Conservation (phyloP, 768 basidiomycete genomes). For the Rhodocollybia butyracea region DNA sequence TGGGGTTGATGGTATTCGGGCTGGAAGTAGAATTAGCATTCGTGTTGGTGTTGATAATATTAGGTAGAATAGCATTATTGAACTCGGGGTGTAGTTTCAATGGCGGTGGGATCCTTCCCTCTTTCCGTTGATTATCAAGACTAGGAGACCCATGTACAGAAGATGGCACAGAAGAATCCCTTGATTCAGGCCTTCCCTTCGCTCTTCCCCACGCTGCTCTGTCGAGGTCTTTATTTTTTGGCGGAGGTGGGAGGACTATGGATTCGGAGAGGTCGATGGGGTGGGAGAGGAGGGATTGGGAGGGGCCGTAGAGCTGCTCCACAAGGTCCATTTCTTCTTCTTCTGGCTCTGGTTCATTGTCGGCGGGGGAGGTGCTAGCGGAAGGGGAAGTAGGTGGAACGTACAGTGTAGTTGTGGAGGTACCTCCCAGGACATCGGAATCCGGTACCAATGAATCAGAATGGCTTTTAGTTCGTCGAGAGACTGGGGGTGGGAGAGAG, state of each 20-base stretch:
- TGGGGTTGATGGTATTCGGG: slow-evolving; percentile 5
- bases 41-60: too few relatives aligned
- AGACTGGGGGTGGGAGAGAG: slow-evolving; percentile 17
- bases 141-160: slow-evolving; percentile 40
- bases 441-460: slow-evolving; percentile 18
- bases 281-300: slow-evolving; percentile 66
- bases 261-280: slow-evolving; percentile 81
- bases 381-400: slow-evolving; percentile 20
- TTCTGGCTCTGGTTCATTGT: too few relatives aligned
- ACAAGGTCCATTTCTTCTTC: slow-evolving; percentile 96
- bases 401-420: slow-evolving; percentile 13
- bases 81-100: slow-evolving; percentile 12
- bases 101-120: slow-evolving; percentile 10
- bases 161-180: slow-evolving; percentile 56
- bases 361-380: too few relatives aligned
- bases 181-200: too few relatives aligned
- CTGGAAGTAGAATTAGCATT: too few relatives aligned
- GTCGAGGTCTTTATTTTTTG: slow-evolving; percentile 88
- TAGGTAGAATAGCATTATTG: background rate
- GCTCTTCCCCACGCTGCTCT: slow-evolving; percentile 85
- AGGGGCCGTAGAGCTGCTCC: slow-evolving; percentile 88
- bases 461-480: slow-evolving; percentile 19
- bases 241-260: slow-evolving; percentile 75
- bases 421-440: slow-evolving; percentile 28
- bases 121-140: slow-evolving; percentile 10